phyloP scores from a whole-genome alignment of 2,329 filamentous ascomycete genomes.

The Sclerotinia sclerotiorum region DNA sequence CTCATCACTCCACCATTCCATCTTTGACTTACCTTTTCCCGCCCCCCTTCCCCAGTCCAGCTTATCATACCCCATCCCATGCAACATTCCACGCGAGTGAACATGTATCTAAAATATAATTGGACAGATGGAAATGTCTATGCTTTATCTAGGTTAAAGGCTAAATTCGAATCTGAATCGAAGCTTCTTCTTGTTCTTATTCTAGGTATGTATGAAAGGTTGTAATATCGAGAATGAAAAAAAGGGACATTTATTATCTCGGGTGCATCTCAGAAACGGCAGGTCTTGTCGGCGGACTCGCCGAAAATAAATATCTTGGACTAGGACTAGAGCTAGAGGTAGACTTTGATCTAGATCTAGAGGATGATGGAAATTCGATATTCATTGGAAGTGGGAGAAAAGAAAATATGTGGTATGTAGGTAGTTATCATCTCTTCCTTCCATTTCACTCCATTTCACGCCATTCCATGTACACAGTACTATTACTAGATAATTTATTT shows the following conservation, averaged over 20 bases:
- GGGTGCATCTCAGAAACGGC: neutral
- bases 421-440: neutral
- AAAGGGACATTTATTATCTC: neutral
- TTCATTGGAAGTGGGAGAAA: too few species aligned
- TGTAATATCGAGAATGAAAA: neutral
- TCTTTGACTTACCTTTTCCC: too few species aligned
- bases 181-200: neutral
- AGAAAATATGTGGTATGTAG: too few species aligned
- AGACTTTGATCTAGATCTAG: too few species aligned
- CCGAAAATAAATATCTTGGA: neutral
- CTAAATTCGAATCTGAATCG: neutral
- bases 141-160: neutral
- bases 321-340: neutral
- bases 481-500: neutral
- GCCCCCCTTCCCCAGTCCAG: neutral
- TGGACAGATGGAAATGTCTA: neutral
- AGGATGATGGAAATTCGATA: too few species aligned
- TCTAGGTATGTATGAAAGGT: too few species aligned
- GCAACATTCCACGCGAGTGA: too few species aligned
- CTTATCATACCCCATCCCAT: neutral
- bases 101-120: too few species aligned
- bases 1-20: too few species aligned
- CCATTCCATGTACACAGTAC: too few species aligned
- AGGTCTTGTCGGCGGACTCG: conserved; percentile 1
- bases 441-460: neutral